Evolutionary conservation across 2,329 filamentous ascomycete species (phyloP), one percentile per base, ranked within the genome.

Genomic region (Aspergillus alliaceus): DNA sequence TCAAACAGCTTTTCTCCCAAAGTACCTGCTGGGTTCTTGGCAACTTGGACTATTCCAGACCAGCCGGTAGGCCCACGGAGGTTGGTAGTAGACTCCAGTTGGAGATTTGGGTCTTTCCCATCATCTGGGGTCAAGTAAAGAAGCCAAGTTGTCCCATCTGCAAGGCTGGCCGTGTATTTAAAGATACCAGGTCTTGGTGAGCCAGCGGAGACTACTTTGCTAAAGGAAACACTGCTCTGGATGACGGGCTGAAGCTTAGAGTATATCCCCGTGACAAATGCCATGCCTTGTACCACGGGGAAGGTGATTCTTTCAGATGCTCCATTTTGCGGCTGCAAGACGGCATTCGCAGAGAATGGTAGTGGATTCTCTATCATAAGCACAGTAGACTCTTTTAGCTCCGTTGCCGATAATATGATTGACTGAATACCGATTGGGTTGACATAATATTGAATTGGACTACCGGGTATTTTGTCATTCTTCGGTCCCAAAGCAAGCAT

Each of bases 271-370:
- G 93, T 97, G 18, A 96, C 80, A 66, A 92, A 96, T 0, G 86
- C 88, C 86, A 96, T 95, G 11, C 95, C 95, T 69, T 98, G 93
- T 0, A 96, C 86, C 7, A 97, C 70, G 0, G 93, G 92, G 62
- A 96, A 91, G 0, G 85, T 88, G 20, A 98, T 82, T 1, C 83
- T 79, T 0, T 88, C 83, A 1, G 79, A 72, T 7, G 82, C 80
- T 2, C 78, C 78, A n/a, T 73, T 69, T 22, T 80, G 77, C 2
- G 82, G 80, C 51, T 78, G 82, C 31, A 98, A 79, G 44, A 90
- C 88, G 46, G 91, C 85, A 61, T 91, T 86, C 14, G 82, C 82
- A 0, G 84, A 86, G 65, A 86, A 85, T 2, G 80, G 80, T 53
- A 79, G 73, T 24, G 83, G 75, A 0, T 80, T 77, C 54, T 85